Conservation (phyloP, 2,329 filamentous ascomycete genomes). For the Colletotrichum brevisporum region DNA sequence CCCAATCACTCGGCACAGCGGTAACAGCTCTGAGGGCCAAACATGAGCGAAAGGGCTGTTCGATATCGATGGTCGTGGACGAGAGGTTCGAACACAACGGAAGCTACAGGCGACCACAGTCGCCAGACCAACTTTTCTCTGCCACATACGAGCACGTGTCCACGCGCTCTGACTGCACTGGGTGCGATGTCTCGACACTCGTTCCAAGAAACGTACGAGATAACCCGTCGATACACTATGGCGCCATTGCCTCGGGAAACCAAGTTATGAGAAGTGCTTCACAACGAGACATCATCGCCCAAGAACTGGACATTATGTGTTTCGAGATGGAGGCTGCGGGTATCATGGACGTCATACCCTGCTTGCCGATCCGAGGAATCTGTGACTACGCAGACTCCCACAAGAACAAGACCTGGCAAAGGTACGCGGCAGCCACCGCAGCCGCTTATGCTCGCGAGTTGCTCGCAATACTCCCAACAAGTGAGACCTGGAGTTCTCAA, state of each 20-base stretch:
- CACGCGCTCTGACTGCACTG: background rate
- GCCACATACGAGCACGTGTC: background rate
- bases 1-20: constrained; percentile 8
- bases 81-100: background rate
- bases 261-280: constrained; percentile 33
- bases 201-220: background rate
- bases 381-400: constrained; percentile 56
- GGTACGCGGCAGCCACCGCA: constrained; percentile 50
- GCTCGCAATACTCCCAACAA: background rate
- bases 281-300: constrained; percentile 8
- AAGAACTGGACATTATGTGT: constrained; percentile 26
- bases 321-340: constrained; percentile 49
- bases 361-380: constrained; percentile 52
- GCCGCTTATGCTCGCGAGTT: constrained; percentile 46
- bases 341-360: constrained; percentile 43
- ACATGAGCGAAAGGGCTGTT: background rate
- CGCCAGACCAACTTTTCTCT: constrained; percentile 4
- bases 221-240: constrained; percentile 36
- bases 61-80: background rate
- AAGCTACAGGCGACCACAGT: background rate
- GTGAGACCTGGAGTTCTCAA: rapidly evolving
- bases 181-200: background rate
- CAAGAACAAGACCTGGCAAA: constrained; percentile 53
- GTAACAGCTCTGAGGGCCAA: constrained; percentile 32
- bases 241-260: constrained; percentile 40